These are phyloP conservation scores for Cercospora sojina DNA, from an alignment of 2,329 filamentous ascomycete species.

Conservation along the genomic window DNA sequence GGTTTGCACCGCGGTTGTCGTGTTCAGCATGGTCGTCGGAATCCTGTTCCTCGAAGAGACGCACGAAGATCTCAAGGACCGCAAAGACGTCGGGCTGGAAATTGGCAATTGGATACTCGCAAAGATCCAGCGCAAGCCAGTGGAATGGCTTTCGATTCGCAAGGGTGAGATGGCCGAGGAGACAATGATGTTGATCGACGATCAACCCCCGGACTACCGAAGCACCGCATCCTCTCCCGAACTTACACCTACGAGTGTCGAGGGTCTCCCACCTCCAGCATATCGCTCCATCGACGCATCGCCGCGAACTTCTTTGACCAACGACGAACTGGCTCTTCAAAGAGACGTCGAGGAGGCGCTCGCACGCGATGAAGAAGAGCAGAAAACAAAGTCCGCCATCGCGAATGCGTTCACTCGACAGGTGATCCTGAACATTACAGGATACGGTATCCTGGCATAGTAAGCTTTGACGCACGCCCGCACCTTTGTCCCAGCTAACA, in stretches of 20 bases:
- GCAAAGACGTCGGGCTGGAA: constrained; percentile 73
- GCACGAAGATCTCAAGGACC: constrained; percentile 75
- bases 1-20: constrained; percentile 78
- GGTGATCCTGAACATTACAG: constrained; percentile 81
- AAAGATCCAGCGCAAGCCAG: constrained; percentile 24
- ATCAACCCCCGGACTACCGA: constrained; percentile 67
- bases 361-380: constrained; percentile 33
- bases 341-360: constrained; percentile 30
- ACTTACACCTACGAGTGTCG: constrained; percentile 36
- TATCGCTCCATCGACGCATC: constrained; percentile 37
- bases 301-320: constrained; percentile 27
- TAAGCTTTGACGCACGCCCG: constrained; percentile 54
- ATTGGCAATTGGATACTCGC: constrained; percentile 67
- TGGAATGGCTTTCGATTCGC: constrained; percentile 37
- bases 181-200: constrained; percentile 61
- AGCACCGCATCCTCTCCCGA: constrained; percentile 57
- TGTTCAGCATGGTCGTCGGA: constrained; percentile 73
- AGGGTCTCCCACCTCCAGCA: constrained; percentile 34
- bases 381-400: constrained; percentile 37
- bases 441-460: constrained; percentile 92
- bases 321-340: constrained; percentile 22
- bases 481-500: constrained; percentile 8
- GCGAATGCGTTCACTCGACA: constrained; percentile 75
- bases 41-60: constrained; percentile 92
- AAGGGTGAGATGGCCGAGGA: constrained; percentile 56